phyloP scores from a whole-genome alignment of 148 eudicot species.

The Chenopodium quinoa region DNA sequence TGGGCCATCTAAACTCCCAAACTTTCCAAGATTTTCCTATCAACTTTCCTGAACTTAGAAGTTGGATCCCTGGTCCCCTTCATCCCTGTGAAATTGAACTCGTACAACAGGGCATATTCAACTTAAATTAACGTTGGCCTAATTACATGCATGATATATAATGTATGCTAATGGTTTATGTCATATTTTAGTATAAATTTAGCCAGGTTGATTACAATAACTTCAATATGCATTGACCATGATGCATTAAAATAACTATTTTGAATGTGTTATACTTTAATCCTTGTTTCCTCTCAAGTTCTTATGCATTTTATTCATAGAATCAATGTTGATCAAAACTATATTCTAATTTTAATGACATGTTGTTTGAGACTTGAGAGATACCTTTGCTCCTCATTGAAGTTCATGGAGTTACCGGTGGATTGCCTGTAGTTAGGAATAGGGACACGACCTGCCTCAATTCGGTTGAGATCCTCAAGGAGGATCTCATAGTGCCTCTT shows the following conservation, averaged over 20 bases:
- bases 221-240: not conserved
- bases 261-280: not conserved
- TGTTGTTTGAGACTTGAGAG: not conserved
- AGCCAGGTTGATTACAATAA: too few species aligned
- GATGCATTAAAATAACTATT: not conserved
- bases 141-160: constrained; percentile 12
- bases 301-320: not conserved
- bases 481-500: constrained; percentile 45
- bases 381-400: constrained; percentile 35
- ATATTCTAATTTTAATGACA: not conserved
- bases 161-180: not conserved
- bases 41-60: constrained; percentile 16
- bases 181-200: not conserved
- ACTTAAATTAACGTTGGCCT: constrained; percentile 3
- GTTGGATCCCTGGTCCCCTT: constrained; percentile 24
- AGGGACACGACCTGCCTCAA: constrained; percentile 39
- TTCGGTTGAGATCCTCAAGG: constrained; percentile 35
- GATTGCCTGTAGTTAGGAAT: constrained; percentile 35
- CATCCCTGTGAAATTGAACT: constrained; percentile 13
- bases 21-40: constrained; percentile 24
- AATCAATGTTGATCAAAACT: not conserved
- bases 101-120: constrained; percentile 9
- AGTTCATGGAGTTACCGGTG: constrained; percentile 19
- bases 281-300: not conserved
- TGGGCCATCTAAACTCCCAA: constrained; percentile 14